Base-by-base conservation (phyloP, 2,329 filamentous ascomycete genomes). In the Onygena corvina region DNA sequence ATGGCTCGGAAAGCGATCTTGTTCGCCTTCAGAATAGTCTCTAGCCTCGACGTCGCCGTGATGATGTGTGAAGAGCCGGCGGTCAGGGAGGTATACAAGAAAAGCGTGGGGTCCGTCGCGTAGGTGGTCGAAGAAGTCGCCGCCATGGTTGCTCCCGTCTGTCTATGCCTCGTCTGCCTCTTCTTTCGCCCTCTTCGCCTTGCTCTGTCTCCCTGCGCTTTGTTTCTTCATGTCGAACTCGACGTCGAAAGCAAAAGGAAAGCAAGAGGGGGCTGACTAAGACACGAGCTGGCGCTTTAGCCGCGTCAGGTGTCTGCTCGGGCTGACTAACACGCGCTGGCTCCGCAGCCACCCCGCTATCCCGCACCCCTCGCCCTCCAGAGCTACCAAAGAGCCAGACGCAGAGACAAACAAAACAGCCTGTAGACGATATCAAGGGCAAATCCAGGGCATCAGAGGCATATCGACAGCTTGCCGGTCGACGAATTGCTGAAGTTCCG, bases 31-130 rank as follows among this genome's bases (percentile, higher is more conserved):
- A 98, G 77, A 61, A 98, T 96, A 9, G 89, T 95, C 69, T 98
- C 90, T 58, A 98, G 80, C 44, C 92, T 85, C 49, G 89, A 93
- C 1, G 92, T 96, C 21, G 89, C 92, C 34, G 92, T 96, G 61
- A 96, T 82, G 65, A 96, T 94, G 67, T 95, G 88, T 20, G 88
- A 94, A 34, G 88, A 94, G 56, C 92, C 92, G 52, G 92, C 86
- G 16, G 92, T 96, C 50, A 98, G 76, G 48, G 90, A 96, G 53
- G 92, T 96, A 71, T 93, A 95, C 60, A 98, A 84, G 72, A 92
- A 98, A 54, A 98, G 80, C 23, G 82, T 73, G 45, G 83, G 77
- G 64, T 86, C 83, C 57, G 72, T 74, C 21, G 53, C 33, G 48
- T 59, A 61, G n/a, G 60, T 60, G 46, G 56, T 56, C 16, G 60